These are phyloP conservation scores for Lactarius tabidus DNA, from an alignment of 768 basidiomycete genomes.

Conservation along the genomic window DNA sequence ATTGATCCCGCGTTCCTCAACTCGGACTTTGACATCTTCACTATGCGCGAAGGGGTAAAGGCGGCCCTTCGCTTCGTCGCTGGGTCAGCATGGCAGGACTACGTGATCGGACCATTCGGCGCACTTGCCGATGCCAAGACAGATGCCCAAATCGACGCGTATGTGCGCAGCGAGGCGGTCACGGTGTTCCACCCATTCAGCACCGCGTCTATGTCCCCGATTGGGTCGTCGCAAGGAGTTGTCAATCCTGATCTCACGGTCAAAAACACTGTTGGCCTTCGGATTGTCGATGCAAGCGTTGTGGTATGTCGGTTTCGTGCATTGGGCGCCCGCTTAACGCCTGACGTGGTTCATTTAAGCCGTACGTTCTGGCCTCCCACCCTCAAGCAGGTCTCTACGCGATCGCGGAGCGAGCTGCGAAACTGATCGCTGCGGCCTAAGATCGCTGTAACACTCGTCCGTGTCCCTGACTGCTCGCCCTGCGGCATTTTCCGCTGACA, in stretches of 20 bases:
- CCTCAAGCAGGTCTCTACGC: conserved; percentile 17
- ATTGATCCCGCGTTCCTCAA: conserved; percentile 28
- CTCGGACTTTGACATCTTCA: conserved; percentile 8
- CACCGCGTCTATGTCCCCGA: conserved; percentile 42
- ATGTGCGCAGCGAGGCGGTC: conserved; percentile 22
- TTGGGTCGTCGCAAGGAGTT: conserved; percentile 35
- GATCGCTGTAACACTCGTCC: background rate
- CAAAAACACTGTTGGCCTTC: conserved; percentile 41
- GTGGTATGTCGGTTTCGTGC: conserved; percentile 16
- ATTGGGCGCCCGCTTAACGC: background rate
- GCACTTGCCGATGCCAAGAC: conserved; percentile 3
- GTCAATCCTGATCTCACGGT: conserved; percentile 42
- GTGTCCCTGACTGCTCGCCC: background rate
- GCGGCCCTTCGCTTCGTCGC: conserved; percentile 1
- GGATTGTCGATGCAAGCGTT: conserved; percentile 34
- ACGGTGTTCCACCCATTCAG: conserved; percentile 32
- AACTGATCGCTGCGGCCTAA: conserved; percentile 9
- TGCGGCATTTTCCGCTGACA: background rate
- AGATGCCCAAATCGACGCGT: conserved; percentile 26
- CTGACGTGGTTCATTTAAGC: conserved; percentile 2
- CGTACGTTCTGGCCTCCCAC: conserved; percentile 17
- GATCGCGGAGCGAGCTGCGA: conserved; percentile 24
- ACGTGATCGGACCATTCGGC: background rate
- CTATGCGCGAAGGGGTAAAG: conserved; percentile 12
- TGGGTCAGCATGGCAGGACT: conserved; percentile 12